Base-by-base conservation (phyloP, 2,329 filamentous ascomycete species). In the Colletotrichum sublineola region DNA sequence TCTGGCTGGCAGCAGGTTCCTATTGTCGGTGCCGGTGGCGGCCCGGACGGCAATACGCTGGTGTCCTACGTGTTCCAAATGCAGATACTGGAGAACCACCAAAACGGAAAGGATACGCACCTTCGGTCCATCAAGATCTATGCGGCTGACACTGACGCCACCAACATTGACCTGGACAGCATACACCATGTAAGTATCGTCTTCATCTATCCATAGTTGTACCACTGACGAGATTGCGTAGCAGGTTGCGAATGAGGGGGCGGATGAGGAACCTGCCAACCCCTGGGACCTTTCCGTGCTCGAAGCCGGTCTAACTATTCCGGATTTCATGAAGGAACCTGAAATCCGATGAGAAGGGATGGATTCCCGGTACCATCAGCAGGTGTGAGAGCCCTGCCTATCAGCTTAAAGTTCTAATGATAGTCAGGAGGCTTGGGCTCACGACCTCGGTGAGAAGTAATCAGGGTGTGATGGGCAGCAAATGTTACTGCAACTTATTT, bases 101-200 rank as follows among this genome's bases (percentile, higher is more conserved):
- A 99, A 83, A 99, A 99, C 81, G 96, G 96, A 75, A 99, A 99
- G 81, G 96, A 99, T 80, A 99, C 96, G n/a, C 96, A 99, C 85
- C 88, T 99, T 33, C 89, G 96, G 20, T 96, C 95, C 2, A 89
- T 99, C 81, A 97, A 97, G 84, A 92, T 98, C 12, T 99, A 90
- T 75, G 89, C 89, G 1, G 83, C 89, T 24, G 87, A 89, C 73
- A 83, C 85, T 38, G 87, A 89, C 20, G 82, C 80, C 5, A 80
- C 82, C 18, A 83, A 81, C 4, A 69, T 79, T 20, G 77, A 77
- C 12, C 78, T 80, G 6, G 75, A 78, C 14, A 75, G 80, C 36
- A 77, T 62, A 78, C n/a, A 75, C 79, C 42, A 76, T 76, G 68
- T 68, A 33, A 61, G 67, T 70, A 24, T 18, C 14, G 7, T 9